These are phyloP conservation scores for Leptographium flavum DNA, from an alignment of 2,329 filamentous ascomycete genomes.

Conservation along the genomic window DNA sequence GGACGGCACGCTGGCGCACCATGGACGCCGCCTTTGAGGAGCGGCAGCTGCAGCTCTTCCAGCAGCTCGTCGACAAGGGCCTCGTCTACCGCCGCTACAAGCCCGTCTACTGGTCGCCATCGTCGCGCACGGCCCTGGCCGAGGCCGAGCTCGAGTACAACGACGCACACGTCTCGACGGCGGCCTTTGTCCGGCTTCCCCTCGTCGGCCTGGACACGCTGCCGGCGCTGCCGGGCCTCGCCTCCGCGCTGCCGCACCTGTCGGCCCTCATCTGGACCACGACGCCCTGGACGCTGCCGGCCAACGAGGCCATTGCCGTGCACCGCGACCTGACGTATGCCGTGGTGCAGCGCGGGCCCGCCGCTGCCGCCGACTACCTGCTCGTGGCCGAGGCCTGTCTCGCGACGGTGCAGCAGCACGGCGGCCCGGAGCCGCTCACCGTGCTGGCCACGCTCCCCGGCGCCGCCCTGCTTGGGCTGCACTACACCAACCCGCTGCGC, in stretches of 20 bases:
- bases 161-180: constrained; percentile 54
- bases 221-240: background rate
- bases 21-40: constrained; percentile 67
- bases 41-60: constrained; percentile 60
- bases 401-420: constrained; percentile 37
- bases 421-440: constrained; percentile 33
- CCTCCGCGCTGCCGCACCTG: constrained; percentile 24
- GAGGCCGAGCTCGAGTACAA: constrained; percentile 79
- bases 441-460: constrained; percentile 60
- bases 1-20: constrained; percentile 62
- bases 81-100: constrained; percentile 67
- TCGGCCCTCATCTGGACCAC: constrained; percentile 96
- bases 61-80: constrained; percentile 56
- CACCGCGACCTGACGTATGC: constrained; percentile 61
- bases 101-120: constrained; percentile 78
- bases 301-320: constrained; percentile 80
- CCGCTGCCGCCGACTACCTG: constrained; percentile 40
- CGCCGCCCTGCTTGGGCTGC: constrained; percentile 45
- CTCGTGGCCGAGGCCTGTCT: constrained; percentile 61
- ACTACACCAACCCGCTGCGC: constrained; percentile 59
- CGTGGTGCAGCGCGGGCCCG: constrained; percentile 37
- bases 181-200: constrained; percentile 71
- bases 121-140: constrained; percentile 63
- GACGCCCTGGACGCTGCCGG: constrained; percentile 92
- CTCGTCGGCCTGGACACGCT: constrained; percentile 36